A percentile compares a stretch with the other conserved stretches of the same genome.
Conservation (phyloP, 179 eudicot genomes). For the Beta corolliflora region DNA sequence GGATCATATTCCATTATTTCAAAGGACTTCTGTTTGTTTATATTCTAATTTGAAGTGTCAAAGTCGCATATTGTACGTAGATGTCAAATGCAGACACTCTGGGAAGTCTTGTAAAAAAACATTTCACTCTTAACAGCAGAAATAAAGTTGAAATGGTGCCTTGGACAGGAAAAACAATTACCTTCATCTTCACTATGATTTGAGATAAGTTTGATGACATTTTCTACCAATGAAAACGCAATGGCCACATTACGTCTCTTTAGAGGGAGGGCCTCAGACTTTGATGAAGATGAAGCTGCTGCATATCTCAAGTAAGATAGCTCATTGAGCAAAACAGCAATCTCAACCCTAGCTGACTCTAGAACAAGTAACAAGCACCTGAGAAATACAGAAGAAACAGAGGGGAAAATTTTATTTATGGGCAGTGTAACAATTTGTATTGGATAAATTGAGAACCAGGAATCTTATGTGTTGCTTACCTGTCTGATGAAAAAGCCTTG, state of each 20-base stretch:
- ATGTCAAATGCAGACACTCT: constrained; percentile 2
- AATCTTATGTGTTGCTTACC: constrained; percentile 37
- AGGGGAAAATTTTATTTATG: not conserved
- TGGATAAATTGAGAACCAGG: not conserved
- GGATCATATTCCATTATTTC: not conserved
- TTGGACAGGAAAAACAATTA: constrained; percentile 22
- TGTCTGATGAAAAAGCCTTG: constrained; percentile 58
- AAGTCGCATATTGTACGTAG: not conserved
- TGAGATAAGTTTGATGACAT: constrained; percentile 71
- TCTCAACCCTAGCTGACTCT: constrained; percentile 91
- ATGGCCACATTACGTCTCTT: constrained; percentile 65
- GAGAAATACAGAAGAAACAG: constrained; percentile 26
- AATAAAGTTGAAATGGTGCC: not conserved
- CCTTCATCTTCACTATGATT: constrained; percentile 67
- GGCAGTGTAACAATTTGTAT: not conserved
- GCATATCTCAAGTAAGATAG: constrained; percentile 80
- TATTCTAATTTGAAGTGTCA: not conserved
- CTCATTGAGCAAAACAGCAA: constrained; percentile 87
- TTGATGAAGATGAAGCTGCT: constrained; percentile 60
- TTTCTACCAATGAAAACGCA: constrained; percentile 75
- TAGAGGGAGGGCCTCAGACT: constrained; percentile 44
- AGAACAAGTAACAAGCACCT: constrained; percentile 87
- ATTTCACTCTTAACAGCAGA: not conserved
- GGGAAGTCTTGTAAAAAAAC: too few relatives aligned
- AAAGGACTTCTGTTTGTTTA: not conserved